phyloP scores from a whole-genome alignment of 345 rosid species.

The Viola odorata region DNA sequence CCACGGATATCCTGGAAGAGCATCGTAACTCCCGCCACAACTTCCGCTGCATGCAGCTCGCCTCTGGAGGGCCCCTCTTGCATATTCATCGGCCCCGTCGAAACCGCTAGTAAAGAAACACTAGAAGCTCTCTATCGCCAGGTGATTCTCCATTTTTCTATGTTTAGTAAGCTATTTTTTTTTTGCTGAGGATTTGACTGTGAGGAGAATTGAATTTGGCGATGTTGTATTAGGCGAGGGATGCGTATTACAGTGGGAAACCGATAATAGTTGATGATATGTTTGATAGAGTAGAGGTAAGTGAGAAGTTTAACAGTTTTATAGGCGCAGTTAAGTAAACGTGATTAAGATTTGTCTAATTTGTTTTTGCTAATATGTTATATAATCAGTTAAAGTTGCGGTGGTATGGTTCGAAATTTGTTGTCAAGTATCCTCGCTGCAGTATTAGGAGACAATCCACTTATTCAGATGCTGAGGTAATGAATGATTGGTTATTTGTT shows the following conservation, averaged over 20 bases:
- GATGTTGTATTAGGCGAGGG: slow-evolving; percentile 50
- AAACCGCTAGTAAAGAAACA: slow-evolving; percentile 90
- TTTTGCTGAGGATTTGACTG: neutral
- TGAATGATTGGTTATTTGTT: neutral
- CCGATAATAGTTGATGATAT: slow-evolving; percentile 90
- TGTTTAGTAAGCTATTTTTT: neutral
- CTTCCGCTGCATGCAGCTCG: slow-evolving; percentile 30
- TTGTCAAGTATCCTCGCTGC: slow-evolving; percentile 93
- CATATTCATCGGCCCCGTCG: slow-evolving; percentile 80
- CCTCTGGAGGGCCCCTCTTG: slow-evolving; percentile 85
- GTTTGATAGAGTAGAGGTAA: slow-evolving; percentile 98
- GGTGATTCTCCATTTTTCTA: slow-evolving; percentile 23
- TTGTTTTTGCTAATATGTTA: neutral
- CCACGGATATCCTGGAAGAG: slow-evolving; percentile 33
- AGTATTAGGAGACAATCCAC: slow-evolving; percentile 77
- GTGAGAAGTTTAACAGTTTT: neutral
- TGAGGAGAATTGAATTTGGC: slow-evolving; percentile 4
- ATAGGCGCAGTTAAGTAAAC: neutral
- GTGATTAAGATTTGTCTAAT: too few species aligned
- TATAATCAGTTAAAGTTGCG: slow-evolving; percentile 66
- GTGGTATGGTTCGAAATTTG: slow-evolving; percentile 85
- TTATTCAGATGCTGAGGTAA: slow-evolving; percentile 94
- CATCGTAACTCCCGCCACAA: neutral
- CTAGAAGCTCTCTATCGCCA: slow-evolving; percentile 89
- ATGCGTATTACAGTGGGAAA: slow-evolving; percentile 80